Percentiles rank a stretch among this genome's conserved stretches.
phyloP scores from a whole-genome alignment of 495 filamentous ascomycete species.

The Massariosphaeria phaeospora region DNA sequence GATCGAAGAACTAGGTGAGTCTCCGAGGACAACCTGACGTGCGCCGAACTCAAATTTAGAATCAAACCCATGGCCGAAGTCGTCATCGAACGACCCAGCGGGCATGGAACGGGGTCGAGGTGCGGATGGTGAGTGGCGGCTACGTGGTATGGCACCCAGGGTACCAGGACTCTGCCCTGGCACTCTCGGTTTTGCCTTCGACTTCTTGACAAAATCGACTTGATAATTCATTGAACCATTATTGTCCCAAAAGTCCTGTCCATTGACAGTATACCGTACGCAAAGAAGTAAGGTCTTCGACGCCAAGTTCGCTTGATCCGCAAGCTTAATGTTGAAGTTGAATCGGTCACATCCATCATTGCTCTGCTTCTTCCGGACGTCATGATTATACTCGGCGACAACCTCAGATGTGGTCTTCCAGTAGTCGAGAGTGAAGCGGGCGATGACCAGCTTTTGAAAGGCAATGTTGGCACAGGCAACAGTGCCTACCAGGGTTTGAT shows the following conservation, averaged over 20 bases:
- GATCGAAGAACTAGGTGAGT: constrained; percentile 42
- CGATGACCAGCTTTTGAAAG: constrained; percentile 82
- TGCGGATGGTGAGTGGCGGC: constrained; percentile 53
- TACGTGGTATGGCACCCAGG: constrained; percentile 64
- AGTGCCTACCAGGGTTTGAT: constrained; percentile 74
- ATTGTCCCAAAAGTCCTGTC: constrained; percentile 93
- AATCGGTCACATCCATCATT: constrained; percentile 78
- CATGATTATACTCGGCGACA: constrained; percentile 75
- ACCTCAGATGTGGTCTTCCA: constrained; percentile 98
- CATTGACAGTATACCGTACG: constrained; percentile 78
- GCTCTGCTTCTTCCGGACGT: constrained; percentile 62
- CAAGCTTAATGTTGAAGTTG: constrained; percentile 86
- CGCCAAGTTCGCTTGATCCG: constrained; percentile 85
- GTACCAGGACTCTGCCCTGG: constrained; percentile 53
- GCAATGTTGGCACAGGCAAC: constrained; percentile 82
- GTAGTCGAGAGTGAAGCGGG: constrained; percentile 91
- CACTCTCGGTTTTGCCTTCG: constrained; percentile 51
- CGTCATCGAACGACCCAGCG: constrained; percentile 54
- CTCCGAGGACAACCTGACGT: constrained; percentile 52
- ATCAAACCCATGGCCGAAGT: constrained; percentile 58
- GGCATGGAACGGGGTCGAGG: constrained; percentile 60
- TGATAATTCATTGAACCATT: constrained; percentile 82
- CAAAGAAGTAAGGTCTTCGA: constrained; percentile 87
- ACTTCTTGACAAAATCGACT: constrained; percentile 81
- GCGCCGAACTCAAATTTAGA: constrained; percentile 50